Percentiles rank a stretch among this genome's conserved stretches.
Conservation (phyloP, 345 rosid species). For the Euphorbia peplus region DNA sequence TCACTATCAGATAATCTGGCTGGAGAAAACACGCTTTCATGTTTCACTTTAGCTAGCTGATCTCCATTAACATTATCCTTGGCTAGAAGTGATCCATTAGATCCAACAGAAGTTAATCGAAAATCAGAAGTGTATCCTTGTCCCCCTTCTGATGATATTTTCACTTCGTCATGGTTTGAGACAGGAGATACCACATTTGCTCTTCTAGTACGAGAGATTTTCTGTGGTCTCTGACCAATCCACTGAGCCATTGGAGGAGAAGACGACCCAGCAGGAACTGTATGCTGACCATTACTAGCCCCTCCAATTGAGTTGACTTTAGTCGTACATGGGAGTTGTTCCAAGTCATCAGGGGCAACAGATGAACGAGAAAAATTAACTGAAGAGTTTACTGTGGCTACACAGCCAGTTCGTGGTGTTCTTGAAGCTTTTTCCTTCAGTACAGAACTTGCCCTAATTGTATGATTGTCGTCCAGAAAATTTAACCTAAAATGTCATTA, state of each 20-base stretch:
- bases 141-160: slow-evolving; percentile 41
- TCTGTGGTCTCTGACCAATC: slow-evolving; percentile 57
- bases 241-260: slow-evolving; percentile 55
- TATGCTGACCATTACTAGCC: slow-evolving; percentile 42
- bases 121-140: slow-evolving; percentile 29
- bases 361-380: slow-evolving; percentile 34
- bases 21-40: slow-evolving; percentile 46
- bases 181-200: slow-evolving; percentile 54
- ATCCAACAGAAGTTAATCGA: slow-evolving; percentile 36
- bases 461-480: slow-evolving; percentile 35
- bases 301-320: slow-evolving; percentile 37
- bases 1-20: slow-evolving; percentile 55
- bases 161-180: slow-evolving; percentile 46
- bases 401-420: slow-evolving; percentile 43
- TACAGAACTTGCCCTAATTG: slow-evolving; percentile 28
- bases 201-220: slow-evolving; percentile 56
- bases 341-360: slow-evolving; percentile 39
- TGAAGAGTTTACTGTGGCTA: slow-evolving; percentile 36
- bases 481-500: slow-evolving; percentile 35
- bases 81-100: slow-evolving; percentile 28
- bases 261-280: slow-evolving; percentile 45
- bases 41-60: slow-evolving; percentile 40
- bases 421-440: slow-evolving; percentile 52
- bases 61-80: slow-evolving; percentile 33
- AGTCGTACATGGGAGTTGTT: slow-evolving; percentile 33